phyloP scores from a whole-genome alignment of 495 filamentous ascomycete species.

The Delitschia confertaspora region DNA sequence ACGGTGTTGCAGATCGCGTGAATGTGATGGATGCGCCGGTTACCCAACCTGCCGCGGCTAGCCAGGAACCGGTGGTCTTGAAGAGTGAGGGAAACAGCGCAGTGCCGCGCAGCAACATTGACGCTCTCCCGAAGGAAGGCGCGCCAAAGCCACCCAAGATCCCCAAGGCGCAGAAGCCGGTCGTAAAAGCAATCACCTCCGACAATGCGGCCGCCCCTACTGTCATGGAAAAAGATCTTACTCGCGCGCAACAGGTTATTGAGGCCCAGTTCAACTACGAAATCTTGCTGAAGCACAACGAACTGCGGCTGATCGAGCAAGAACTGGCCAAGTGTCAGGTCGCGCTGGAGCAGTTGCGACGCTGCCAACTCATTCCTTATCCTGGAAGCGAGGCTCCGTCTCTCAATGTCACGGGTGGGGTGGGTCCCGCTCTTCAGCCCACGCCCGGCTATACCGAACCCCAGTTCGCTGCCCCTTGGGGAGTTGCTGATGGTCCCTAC shows the following conservation, averaged over 20 bases:
- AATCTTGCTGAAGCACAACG: slow-evolving; percentile 87
- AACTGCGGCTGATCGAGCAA: slow-evolving; percentile 88
- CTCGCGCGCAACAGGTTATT: slow-evolving; percentile 56
- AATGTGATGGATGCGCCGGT: slow-evolving; percentile 20
- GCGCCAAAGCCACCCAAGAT: slow-evolving; percentile 19
- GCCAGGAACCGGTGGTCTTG: background rate
- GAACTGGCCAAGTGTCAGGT: slow-evolving; percentile 93
- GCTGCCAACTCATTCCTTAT: slow-evolving; percentile 84
- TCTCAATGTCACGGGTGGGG: slow-evolving; percentile 58
- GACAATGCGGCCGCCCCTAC: slow-evolving; percentile 7
- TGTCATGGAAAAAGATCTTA: slow-evolving; percentile 20
- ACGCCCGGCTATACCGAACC: slow-evolving; percentile 52
- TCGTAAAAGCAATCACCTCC: slow-evolving; percentile 8
- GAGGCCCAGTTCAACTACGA: slow-evolving; percentile 82
- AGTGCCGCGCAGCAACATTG: slow-evolving; percentile 11
- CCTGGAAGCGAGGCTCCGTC: slow-evolving; percentile 55
- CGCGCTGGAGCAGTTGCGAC: slow-evolving; percentile 87
- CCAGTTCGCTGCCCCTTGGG: slow-evolving; percentile 68
- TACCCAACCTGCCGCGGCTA: slow-evolving; percentile 6
- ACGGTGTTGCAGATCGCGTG: background rate
- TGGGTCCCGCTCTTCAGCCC: slow-evolving; percentile 55
- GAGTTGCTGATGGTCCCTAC: slow-evolving; percentile 85
- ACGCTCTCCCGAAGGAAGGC: slow-evolving; percentile 20
- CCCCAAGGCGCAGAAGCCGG: slow-evolving; percentile 9
- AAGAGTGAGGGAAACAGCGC: no score